Base-by-base conservation (phyloP, 2,329 filamentous ascomycete genomes). In the Fusarium stilboides region DNA sequence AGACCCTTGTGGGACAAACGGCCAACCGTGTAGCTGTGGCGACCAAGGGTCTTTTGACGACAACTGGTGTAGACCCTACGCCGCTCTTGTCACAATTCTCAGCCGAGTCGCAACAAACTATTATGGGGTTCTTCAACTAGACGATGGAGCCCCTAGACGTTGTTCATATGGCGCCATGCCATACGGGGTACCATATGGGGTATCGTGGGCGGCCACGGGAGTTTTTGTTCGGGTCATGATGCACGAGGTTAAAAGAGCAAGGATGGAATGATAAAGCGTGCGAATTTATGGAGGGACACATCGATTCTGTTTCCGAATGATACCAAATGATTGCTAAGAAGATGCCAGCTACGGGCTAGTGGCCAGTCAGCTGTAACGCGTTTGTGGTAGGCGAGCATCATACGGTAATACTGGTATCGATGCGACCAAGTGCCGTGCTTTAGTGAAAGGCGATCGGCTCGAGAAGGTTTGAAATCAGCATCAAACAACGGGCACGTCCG, bases 1-100 rank as follows among this genome's bases (percentile, higher is more conserved):
- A 97, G 77, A 95, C 94, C 19, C 85, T 99, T 40, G 92, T 94
- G 76, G 94, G 94, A 20, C 89, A 94, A 76, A 94, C 92, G 20
- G 93, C 93, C 26, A 88, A 85, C 65, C 89, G 91, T 65, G 92
- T 97, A 59, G 92, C 94, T 33, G 85, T 85, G 44, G 90, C 93
- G 3, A 92, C 92, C 36, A 97, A 97, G 82, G 83, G 88, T 53
- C 86, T 99, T 51, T 87, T 97, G 40, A 86, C 89, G 64, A 87
- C 88, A 31, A 91, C 94, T 7, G 90, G 89, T 54, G 84, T 96
- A 46, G 92, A 97, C 75, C 89, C 92, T 3, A 89, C 89, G 64
- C 91, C 92, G 70, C 84, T 97, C 51, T 85, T 97, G 57, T 88
- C 89, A 63, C 89, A 90, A 58, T 89, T 98, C 76, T 88, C 90